Conservation (phyloP, 805 yeast genomes). For the Jamesozyma spencerorum region DNA sequence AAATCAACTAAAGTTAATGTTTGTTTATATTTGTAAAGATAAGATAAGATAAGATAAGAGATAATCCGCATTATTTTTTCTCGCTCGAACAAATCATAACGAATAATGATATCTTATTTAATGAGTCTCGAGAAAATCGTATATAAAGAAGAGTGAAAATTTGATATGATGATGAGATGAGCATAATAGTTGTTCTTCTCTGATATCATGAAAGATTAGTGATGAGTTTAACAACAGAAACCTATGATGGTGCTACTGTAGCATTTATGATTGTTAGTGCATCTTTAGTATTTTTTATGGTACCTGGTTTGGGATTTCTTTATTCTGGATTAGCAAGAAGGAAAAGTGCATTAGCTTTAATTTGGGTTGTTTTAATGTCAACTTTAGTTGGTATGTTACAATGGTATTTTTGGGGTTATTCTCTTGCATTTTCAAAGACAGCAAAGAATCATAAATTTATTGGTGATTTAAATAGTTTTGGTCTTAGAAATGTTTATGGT, state of each 20-base stretch:
- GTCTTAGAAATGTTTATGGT: constrained; percentile 62
- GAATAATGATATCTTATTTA: too few species aligned
- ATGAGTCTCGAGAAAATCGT: too few species aligned
- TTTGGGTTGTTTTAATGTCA: constrained; percentile 70
- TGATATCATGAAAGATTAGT: too few species aligned
- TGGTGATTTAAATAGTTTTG: constrained; percentile 78
- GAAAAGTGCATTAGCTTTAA: constrained; percentile 79
- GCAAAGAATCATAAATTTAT: constrained; percentile 71
- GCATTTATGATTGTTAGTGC: constrained; percentile 51
- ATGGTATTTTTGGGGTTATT: constrained; percentile 99
- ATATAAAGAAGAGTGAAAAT: too few species aligned
- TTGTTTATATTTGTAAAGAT: background rate
- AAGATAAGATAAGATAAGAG: background rate
- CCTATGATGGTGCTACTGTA: constrained; percentile 40
- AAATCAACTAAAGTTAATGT: background rate
- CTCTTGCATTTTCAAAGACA: constrained; percentile 73
- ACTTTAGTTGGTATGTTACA: constrained; percentile 70
- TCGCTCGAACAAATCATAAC: too few species aligned
- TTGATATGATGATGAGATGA: too few species aligned
- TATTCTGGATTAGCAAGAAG: constrained; percentile 88
- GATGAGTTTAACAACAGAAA: constrained; percentile 23
- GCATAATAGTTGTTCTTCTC: too few species aligned
- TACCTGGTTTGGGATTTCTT: constrained; percentile 87
- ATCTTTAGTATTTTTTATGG: constrained; percentile 77
- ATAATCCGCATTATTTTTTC: too few species aligned